phyloP scores from a whole-genome alignment of 2,329 filamentous ascomycete genomes.

The Sarocladiaceae sp. region DNA sequence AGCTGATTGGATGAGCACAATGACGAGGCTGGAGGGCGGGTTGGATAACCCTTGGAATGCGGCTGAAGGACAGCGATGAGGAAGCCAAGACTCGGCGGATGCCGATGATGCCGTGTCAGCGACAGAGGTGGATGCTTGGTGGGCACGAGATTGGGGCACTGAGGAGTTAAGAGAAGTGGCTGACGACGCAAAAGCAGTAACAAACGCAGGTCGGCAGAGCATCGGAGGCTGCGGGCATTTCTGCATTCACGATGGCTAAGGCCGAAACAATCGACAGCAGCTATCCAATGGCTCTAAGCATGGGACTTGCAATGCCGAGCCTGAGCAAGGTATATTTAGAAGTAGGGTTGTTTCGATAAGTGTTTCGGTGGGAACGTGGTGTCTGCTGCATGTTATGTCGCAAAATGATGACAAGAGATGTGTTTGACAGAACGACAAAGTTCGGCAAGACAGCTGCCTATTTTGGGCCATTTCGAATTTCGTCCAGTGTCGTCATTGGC shows the following conservation, averaged over 20 bases:
- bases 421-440: too few relatives aligned
- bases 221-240: too few relatives aligned
- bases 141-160: neutral
- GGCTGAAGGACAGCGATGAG: neutral
- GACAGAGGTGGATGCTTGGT: neutral
- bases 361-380: neutral
- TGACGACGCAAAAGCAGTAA: neutral
- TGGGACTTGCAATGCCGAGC: too few relatives aligned
- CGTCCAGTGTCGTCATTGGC: too few relatives aligned
- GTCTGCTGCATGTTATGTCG: too few relatives aligned
- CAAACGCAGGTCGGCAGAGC: neutral
- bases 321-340: neutral
- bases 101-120: neutral
- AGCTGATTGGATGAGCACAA: neutral
- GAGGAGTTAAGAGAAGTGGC: neutral
- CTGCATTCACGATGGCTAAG: too few relatives aligned
- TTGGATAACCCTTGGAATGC: neutral
- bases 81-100: neutral
- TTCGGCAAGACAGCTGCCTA: too few relatives aligned
- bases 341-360: neutral
- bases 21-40: slow-evolving; percentile 3
- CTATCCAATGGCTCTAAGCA: too few relatives aligned
- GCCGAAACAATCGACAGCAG: too few relatives aligned
- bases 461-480: too few relatives aligned
- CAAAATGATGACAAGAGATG: too few relatives aligned